phyloP scores from a whole-genome alignment of 2,329 filamentous ascomycete genomes.

The Capronia epimyces region DNA sequence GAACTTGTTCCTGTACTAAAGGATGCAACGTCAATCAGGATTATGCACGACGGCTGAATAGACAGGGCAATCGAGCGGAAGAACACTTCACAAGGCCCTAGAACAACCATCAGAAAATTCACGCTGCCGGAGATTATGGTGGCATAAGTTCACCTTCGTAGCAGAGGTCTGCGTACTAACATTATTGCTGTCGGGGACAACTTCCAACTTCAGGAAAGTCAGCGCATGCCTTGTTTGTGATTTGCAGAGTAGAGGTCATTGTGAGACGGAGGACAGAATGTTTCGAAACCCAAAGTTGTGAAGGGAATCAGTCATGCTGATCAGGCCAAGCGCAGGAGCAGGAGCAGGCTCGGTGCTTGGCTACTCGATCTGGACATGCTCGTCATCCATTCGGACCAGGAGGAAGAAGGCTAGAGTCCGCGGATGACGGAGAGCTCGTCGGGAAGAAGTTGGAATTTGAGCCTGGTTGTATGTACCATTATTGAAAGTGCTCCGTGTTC shows the following conservation, averaged over 20 bases:
- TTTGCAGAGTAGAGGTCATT: no score
- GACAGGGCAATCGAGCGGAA: conserved; percentile 1
- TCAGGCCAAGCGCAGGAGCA: not conserved
- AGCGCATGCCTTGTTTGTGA: not conserved
- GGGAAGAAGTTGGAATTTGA: no score
- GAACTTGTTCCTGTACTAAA: conserved; percentile 8
- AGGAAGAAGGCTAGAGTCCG: no score
- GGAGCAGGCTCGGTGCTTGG: no score
- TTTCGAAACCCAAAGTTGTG: no score
- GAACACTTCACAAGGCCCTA: not conserved
- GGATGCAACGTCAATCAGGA: conserved; percentile 21
- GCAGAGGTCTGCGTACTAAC: not conserved
- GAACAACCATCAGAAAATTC: not conserved
- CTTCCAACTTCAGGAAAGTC: not conserved
- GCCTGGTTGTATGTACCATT: no score
- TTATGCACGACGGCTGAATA: conserved; percentile 12
- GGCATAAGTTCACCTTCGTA: not conserved
- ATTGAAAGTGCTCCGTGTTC: no score
- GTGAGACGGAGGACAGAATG: no score
- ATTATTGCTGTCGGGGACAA: not conserved
- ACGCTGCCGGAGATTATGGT: conserved; percentile 8
- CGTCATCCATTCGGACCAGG: no score
- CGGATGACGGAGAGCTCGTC: no score
- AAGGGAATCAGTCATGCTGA: not conserved
- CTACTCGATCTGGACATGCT: no score